Evolutionary conservation across 306 rosid genomes (phyloP).

Genomic region (Dryas octopetala): DNA sequence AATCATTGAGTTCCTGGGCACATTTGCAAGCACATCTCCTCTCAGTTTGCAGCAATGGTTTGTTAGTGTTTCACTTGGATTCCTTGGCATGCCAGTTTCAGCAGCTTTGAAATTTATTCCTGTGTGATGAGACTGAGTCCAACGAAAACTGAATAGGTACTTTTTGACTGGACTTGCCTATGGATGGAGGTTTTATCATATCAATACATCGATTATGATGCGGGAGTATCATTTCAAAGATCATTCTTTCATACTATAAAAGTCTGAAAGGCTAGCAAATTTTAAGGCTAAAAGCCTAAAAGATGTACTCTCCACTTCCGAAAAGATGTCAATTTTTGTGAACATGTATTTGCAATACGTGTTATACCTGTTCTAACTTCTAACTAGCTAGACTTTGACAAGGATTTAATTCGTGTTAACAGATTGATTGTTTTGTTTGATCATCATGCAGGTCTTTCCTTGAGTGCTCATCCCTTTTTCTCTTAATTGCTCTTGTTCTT

Average conservation of each 20-base stretch:
- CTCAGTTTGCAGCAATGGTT: conserved; percentile 73
- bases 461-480: background rate
- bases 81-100: conserved; percentile 90
- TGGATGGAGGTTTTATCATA: conserved; percentile 17
- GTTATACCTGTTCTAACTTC: background rate
- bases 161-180: conserved; percentile 11
- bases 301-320: conserved; percentile 2
- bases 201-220: conserved; percentile 12
- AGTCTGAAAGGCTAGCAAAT: conserved; percentile 10
- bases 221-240: conserved; percentile 9
- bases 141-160: conserved; percentile 33
- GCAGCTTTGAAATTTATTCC: conserved; percentile 84
- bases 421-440: background rate
- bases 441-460: background rate
- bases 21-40: conserved; percentile 83
- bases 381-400: background rate
- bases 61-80: conserved; percentile 58
- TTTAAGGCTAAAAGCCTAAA: conserved; percentile 12
- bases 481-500: background rate
- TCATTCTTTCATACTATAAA: conserved; percentile 9
- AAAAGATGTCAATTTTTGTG: background rate
- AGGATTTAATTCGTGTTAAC: background rate
- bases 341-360: background rate
- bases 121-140: conserved; percentile 46
- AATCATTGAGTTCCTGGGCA: conserved; percentile 72